phyloP scores from a whole-genome alignment of 2,329 filamentous ascomycete genomes.

The Colletotrichum trifolii region DNA sequence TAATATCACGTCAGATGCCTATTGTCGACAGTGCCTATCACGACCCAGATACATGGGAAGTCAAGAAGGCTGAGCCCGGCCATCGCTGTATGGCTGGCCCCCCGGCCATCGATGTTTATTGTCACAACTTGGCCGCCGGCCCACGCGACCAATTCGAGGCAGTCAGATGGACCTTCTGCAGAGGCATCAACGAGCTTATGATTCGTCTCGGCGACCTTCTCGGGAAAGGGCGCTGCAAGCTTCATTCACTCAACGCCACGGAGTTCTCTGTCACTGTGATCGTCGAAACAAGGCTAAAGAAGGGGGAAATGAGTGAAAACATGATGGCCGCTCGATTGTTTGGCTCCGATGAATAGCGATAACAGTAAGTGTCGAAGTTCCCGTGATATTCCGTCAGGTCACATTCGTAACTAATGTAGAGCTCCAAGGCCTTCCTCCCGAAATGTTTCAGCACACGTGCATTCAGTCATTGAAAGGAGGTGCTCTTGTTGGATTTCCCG shows the following conservation, averaged over 20 bases:
- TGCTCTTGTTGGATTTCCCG: too few relatives aligned
- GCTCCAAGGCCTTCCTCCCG: too few relatives aligned
- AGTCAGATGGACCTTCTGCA: not conserved
- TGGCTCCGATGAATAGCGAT: too few relatives aligned
- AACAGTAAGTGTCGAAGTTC: too few relatives aligned
- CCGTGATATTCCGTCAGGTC: too few relatives aligned
- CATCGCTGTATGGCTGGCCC: not conserved
- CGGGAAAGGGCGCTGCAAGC: not conserved
- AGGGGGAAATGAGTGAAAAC: not conserved
- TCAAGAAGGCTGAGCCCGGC: not conserved
- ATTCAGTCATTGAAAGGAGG: too few relatives aligned
- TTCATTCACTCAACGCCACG: conserved; percentile 11
- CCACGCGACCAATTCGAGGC: conserved; percentile 2
- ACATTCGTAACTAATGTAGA: too few relatives aligned
- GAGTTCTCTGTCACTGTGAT: conserved; percentile 20
- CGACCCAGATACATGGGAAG: conserved; percentile 1
- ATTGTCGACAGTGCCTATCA: conserved; percentile 3
- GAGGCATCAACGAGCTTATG: conserved; percentile 8
- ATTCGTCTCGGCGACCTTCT: conserved; percentile 18
- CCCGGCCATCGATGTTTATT: conserved; percentile 3
- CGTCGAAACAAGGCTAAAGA: not conserved
- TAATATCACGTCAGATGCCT: conserved; percentile 1
- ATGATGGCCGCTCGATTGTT: not conserved
- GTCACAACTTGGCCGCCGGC: conserved; percentile 1
- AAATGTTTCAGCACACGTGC: too few relatives aligned